Conservation (phyloP, 1,284 basidiomycete species). For the Hypsizygus ulmarius region DNA sequence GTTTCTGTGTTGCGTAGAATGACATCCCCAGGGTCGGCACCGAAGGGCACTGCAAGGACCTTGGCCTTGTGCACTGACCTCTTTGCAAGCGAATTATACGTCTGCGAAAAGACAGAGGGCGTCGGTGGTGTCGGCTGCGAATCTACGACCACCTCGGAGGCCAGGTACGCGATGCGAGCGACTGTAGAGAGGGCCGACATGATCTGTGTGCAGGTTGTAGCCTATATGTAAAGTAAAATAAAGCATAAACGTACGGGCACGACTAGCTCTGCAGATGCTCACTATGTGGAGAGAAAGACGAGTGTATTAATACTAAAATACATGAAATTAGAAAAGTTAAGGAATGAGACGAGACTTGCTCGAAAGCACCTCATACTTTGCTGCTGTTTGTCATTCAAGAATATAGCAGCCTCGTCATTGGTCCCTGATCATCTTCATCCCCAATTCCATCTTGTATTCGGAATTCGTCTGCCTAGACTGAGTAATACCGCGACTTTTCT, state of each 20-base stretch:
- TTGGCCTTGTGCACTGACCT: constrained; percentile 32
- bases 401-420: not conserved
- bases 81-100: constrained; percentile 32
- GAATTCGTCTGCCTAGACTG: too few species aligned
- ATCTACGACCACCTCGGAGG: constrained; percentile 66
- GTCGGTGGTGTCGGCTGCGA: constrained; percentile 42
- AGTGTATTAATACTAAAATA: constrained; percentile 6
- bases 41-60: constrained; percentile 49
- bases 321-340: constrained; percentile 5
- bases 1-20: constrained; percentile 44
- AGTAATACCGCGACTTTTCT: too few species aligned
- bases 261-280: constrained; percentile 3
- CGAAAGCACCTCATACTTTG: constrained; percentile 42
- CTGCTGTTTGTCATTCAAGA: constrained; percentile 28
- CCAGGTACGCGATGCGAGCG: constrained; percentile 64
- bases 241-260: constrained; percentile 14
- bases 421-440: too few species aligned
- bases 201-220: constrained; percentile 8
- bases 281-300: constrained; percentile 3
- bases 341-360: constrained; percentile 26
- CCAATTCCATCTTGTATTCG: too few species aligned
- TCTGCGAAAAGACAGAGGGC: constrained; percentile 33
- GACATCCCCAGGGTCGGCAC: constrained; percentile 57
- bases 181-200: constrained; percentile 45
- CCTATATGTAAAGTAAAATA: not conserved